Evolutionary conservation across 176 grass and related monocot genomes (phyloP).

Genomic region (Zea mays): Zm-B73-REFERENCE-NAM-5.0 NC_050100.1:35746501-35747000

Average conservation of each 20-base stretch:
- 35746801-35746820: constrained; percentile 85
- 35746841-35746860: constrained; percentile 97
- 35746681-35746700: constrained; percentile 52
- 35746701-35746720: constrained; percentile 56
- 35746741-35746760: constrained; percentile 59
- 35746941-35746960: constrained; percentile 93
- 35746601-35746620: constrained; percentile 87
- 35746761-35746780: constrained; percentile 52
- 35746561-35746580: constrained; percentile 95
- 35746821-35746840: constrained; percentile 77
- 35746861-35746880: constrained; percentile 91
- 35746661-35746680: constrained; percentile 61
- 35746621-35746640: constrained; percentile 77
- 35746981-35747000: constrained; percentile 68
- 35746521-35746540: constrained; percentile 92
- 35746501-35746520: constrained; percentile 92
- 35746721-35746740: constrained; percentile 55
- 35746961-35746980: constrained; percentile 84
- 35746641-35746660: constrained; percentile 93
- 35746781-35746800: constrained; percentile 81
- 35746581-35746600: constrained; percentile 92
- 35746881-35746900: constrained; percentile 61
- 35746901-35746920: constrained; percentile 55
- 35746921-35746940: constrained; percentile 91
- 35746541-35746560: constrained; percentile 90